Conservation (phyloP, 108 stramenopile species). For the Cyclostephanos invisitatus region DNA sequence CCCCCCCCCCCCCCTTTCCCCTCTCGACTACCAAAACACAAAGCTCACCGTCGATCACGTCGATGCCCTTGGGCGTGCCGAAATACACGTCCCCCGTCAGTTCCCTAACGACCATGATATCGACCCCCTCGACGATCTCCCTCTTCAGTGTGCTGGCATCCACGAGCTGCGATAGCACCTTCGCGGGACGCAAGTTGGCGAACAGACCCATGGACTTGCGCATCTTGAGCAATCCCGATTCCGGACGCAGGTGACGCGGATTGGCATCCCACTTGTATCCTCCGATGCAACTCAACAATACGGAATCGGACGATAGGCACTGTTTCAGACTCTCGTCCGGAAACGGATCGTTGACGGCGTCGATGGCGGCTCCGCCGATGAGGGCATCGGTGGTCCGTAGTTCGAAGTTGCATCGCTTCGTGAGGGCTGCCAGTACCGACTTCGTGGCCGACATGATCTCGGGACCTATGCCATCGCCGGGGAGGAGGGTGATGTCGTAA, state of each 20-base stretch:
- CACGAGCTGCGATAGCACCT: slow-evolving; percentile 91
- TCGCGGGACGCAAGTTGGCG: slow-evolving; percentile 97
- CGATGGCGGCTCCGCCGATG: slow-evolving; percentile 97
- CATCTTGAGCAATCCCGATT: slow-evolving; percentile 96
- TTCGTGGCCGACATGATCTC: slow-evolving; percentile 93
- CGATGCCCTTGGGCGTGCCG: slow-evolving; percentile 97
- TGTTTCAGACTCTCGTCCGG: slow-evolving; percentile 89
- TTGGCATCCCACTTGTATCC: slow-evolving; percentile 98
- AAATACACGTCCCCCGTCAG: slow-evolving; percentile 99
- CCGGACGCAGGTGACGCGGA: slow-evolving; percentile 93
- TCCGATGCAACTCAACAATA: slow-evolving; percentile 95
- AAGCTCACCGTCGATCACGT: slow-evolving; percentile 77
- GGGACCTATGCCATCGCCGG: slow-evolving; percentile 93
- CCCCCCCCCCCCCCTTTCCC: no score
- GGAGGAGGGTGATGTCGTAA: slow-evolving; percentile 83
- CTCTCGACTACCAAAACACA: no score
- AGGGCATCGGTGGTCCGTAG: slow-evolving; percentile 92
- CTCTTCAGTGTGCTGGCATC: slow-evolving; percentile 95
- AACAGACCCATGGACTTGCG: slow-evolving; percentile 95
- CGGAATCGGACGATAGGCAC: slow-evolving; percentile 88
- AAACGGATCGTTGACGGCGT: slow-evolving; percentile 90
- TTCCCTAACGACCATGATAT: slow-evolving; percentile 98
- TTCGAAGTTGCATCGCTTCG: slow-evolving; percentile 69
- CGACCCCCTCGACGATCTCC: slow-evolving; percentile 97
- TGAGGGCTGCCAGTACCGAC: slow-evolving; percentile 65